A percentile compares a stretch with the other conserved stretches of the same genome.
Conservation (phyloP, 1,284 basidiomycete species). For the Boletus semigastroideus region DNA sequence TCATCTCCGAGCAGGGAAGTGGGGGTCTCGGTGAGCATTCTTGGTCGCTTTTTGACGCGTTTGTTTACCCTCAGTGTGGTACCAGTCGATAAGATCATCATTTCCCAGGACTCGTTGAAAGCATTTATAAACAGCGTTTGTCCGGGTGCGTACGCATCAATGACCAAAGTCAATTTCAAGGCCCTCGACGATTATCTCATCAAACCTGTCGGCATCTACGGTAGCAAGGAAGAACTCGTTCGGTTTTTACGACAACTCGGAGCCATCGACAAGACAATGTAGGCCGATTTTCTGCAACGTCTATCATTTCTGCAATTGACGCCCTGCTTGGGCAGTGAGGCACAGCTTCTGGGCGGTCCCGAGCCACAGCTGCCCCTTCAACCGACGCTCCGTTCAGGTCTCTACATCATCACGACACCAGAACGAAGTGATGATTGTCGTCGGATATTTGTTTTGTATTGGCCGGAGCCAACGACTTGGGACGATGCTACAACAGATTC, state of each 20-base stretch:
- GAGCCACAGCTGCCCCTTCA: constrained; percentile 12
- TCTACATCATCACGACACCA: constrained; percentile 42
- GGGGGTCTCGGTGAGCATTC: constrained; percentile 47
- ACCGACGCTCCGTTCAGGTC: constrained; percentile 46
- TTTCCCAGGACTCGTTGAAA: constrained; percentile 46
- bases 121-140: constrained; percentile 44
- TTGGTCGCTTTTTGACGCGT: no score
- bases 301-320: not conserved
- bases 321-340: constrained; percentile 8
- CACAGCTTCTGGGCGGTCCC: constrained; percentile 24
- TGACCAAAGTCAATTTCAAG: constrained; percentile 55
- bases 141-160: constrained; percentile 45
- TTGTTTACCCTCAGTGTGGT: not conserved
- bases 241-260: constrained; percentile 39
- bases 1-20: constrained; percentile 50
- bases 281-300: constrained; percentile 5
- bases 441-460: constrained; percentile 51
- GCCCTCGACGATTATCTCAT: constrained; percentile 43
- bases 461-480: constrained; percentile 65
- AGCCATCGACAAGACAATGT: constrained; percentile 40
- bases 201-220: constrained; percentile 56
- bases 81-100: constrained; percentile 58
- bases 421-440: constrained; percentile 10
- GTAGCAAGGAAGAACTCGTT: constrained; percentile 49
- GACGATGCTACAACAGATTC: constrained; percentile 46